These are phyloP conservation scores for Capsella rubella DNA, from an alignment of 441 rosid genomes.

Conservation along the genomic window DNA sequence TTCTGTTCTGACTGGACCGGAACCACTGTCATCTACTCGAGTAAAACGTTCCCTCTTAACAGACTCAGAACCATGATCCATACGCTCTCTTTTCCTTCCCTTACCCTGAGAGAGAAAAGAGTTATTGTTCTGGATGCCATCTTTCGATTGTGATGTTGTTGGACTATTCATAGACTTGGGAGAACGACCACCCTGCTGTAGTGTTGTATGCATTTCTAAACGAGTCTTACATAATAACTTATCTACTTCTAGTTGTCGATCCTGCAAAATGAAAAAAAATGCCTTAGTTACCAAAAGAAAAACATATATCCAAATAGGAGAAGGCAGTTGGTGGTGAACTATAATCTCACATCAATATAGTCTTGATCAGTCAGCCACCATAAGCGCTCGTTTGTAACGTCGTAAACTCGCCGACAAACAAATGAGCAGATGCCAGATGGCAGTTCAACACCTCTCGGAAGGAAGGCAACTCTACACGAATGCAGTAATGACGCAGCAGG, in stretches of 20 bases:
- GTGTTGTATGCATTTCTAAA: constrained; percentile 81
- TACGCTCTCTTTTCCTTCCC: constrained; percentile 95
- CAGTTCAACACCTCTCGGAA: constrained; percentile 71
- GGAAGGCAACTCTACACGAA: constrained; percentile 76
- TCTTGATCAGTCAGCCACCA: constrained; percentile 98
- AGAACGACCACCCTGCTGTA: constrained; percentile 84
- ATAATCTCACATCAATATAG: constrained; percentile 76
- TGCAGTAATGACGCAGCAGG: constrained; percentile 84
- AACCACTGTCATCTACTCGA: constrained; percentile 72
- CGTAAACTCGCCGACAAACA: constrained; percentile 90
- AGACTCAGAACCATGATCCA: constrained; percentile 77
- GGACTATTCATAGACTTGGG: constrained; percentile 87
- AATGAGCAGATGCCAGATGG: constrained; percentile 81
- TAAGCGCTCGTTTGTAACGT: constrained; percentile 69
- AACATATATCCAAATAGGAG: not conserved
- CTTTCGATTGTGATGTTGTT: constrained; percentile 69
- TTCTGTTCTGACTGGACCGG: constrained; percentile 62
- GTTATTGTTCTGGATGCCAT: constrained; percentile 61
- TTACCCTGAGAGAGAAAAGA: constrained; percentile 73
- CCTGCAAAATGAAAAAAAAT: constrained; percentile 48
- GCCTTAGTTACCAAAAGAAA: constrained; percentile 12
- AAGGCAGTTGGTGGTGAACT: not conserved
- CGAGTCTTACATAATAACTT: constrained; percentile 69
- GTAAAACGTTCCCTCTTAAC: constrained; percentile 70
- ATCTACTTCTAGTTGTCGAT: constrained; percentile 88